Percentiles rank a stretch among this genome's conserved stretches.
Conservation (phyloP, 345 rosid species). For the Cardamine resedifolia region DNA sequence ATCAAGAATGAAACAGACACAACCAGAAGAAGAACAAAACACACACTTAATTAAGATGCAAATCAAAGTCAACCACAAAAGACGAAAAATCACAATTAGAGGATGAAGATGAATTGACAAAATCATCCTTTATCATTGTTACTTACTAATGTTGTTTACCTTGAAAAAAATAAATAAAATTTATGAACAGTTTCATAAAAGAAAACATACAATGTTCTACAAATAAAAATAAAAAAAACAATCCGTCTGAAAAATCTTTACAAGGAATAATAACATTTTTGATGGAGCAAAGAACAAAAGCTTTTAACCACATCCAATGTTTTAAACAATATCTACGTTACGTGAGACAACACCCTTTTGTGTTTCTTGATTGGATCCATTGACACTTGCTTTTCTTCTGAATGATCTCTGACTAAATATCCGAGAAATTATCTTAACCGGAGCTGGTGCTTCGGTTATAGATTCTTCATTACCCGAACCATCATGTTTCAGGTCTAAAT, state of each 20-base stretch:
- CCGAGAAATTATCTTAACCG: constrained; percentile 57
- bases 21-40: not conserved
- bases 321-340: constrained; percentile 45
- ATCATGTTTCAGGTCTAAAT: constrained; percentile 52
- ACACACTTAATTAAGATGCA: too few relatives aligned
- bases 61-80: too few relatives aligned
- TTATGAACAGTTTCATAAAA: not conserved
- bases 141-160: not conserved
- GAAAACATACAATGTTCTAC: not conserved
- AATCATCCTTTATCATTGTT: not conserved
- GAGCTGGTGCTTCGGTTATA: constrained; percentile 40
- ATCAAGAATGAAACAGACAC: not conserved
- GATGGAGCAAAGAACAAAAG: not conserved
- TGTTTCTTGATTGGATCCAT: constrained; percentile 49
- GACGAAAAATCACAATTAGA: not conserved
- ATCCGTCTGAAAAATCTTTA: constrained; percentile 13
- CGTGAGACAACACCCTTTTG: too few relatives aligned
- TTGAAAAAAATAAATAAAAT: not conserved
- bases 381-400: constrained; percentile 48
- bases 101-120: not conserved
- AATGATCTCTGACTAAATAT: constrained; percentile 61
- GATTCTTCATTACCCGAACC: constrained; percentile 29
- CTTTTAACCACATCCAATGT: not conserved
- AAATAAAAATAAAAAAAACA: not conserved
- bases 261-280: not conserved